Percentiles rank a stretch among this genome's conserved stretches.
Evolutionary conservation across 306 rosid species (phyloP).

Genomic region (Castanospermum australe): DNA sequence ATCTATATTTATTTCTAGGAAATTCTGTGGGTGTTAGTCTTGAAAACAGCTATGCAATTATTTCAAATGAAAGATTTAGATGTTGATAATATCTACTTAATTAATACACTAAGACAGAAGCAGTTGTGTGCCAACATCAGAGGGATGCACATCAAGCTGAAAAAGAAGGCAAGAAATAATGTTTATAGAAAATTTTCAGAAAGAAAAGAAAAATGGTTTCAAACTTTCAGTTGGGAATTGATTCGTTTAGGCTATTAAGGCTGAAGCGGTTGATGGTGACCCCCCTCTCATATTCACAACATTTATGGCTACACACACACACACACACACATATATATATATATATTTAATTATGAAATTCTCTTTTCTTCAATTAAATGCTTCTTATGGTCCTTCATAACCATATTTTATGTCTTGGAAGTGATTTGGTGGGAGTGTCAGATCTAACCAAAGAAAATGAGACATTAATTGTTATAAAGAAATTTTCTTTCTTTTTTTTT

Average conservation of each 20-base stretch:
- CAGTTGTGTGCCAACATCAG: neutral
- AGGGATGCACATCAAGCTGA: neutral
- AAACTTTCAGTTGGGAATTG: neutral
- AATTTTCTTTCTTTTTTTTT: neutral
- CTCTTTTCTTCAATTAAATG: constrained; percentile 23
- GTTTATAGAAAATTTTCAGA: neutral
- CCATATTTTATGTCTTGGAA: neutral
- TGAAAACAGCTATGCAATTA: neutral
- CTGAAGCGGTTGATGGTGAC: neutral
- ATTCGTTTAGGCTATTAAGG: neutral
- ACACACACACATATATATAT: too few species aligned
- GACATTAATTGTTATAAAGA: neutral
- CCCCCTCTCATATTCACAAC: neutral
- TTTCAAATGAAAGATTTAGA: neutral
- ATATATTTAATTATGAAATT: too few species aligned
- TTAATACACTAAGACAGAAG: neutral
- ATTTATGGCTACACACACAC: constrained; percentile 13
- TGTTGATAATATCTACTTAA: neutral
- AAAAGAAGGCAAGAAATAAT: neutral
- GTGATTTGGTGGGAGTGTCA: constrained; percentile 20
- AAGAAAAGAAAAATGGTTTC: neutral
- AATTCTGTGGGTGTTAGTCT: neutral
- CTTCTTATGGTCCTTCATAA: constrained; percentile 20
- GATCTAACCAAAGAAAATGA: neutral
- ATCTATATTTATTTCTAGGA: neutral